Base-by-base conservation (phyloP, 2,329 filamentous ascomycete species). In the Microsporum audouinii region DNA sequence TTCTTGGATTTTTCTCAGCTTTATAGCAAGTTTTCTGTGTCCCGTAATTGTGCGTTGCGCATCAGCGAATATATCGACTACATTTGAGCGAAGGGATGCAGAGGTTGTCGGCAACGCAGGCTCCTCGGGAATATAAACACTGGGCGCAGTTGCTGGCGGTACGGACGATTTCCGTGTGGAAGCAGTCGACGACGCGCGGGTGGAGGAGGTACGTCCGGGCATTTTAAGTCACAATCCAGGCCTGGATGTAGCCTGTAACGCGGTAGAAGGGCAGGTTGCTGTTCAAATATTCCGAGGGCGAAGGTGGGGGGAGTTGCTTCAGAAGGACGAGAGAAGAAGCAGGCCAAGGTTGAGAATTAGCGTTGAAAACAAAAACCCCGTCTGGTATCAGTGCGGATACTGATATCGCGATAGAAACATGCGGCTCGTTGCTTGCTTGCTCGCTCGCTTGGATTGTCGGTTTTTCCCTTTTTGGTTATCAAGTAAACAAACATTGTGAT, bases 1-100 rank as follows among this genome's bases (percentile, higher is more conserved):
- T 71, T 96, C 92, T 69, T 97, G 92, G 49, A 96, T 82, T 75
- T 96, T 96, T 65, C 92, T 85, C 63, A 99, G 77, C 57, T 86
- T 91, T 63, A 96, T 88, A 2, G 88, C 87, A 0, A 96, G 82
- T 71, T 97, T 97, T 63, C 92, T 82, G 72, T 99, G 94, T 1
- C 89, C 89, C 0, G 91, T 90, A 0, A 88, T 95, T 1, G 89
- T 95, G 68, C 87, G 86, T 73, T 99, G 94, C 38, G 92, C 91
- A 72, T 91, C 88, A 65, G 82, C 81, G 70, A 91, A 91, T 57
- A 90, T 81, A 60, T 81, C 76, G 71, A 86, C 88, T 59, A 96
- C 80, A 70, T 88, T 87, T 39, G 80, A 82, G 68, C 91, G 88
- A 66, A 96, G 77, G 14, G 82, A 82, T 62, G 83, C 67, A 12